These are phyloP conservation scores for Podospora comata DNA, from an alignment of 495 filamentous ascomycete species.

Conservation along the genomic window DNA sequence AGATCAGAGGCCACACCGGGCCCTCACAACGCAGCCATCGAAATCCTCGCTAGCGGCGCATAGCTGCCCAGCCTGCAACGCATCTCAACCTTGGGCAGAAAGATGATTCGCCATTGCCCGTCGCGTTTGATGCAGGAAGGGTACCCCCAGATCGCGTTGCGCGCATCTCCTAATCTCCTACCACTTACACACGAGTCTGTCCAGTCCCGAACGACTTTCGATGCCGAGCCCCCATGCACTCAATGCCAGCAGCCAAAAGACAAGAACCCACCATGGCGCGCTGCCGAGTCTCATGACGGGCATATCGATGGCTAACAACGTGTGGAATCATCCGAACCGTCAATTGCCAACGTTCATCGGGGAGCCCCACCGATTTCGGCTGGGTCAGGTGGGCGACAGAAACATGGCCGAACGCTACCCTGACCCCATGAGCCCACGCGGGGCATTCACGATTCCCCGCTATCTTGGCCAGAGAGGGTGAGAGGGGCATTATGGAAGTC, in stretches of 20 bases:
- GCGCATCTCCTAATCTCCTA: neutral
- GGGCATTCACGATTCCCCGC: neutral
- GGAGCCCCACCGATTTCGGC: no score
- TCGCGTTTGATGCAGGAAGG: conserved; percentile 20
- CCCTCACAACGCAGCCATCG: no score
- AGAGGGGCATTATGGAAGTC: neutral
- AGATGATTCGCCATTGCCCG: conserved; percentile 18
- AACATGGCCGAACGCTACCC: neutral
- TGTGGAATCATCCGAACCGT: no score
- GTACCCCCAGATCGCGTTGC: conserved; percentile 19
- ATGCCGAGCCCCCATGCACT: no score
- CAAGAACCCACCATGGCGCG: neutral
- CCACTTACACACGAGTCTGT: no score
- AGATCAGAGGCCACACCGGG: neutral
- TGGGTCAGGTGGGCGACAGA: neutral
- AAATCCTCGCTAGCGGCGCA: conserved; percentile 26
- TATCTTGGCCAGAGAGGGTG: neutral
- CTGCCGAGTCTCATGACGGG: neutral
- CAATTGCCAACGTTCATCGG: no score
- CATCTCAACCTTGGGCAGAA: conserved; percentile 22
- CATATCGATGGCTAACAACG: neutral
- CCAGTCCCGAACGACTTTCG: no score
- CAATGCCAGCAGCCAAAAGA: no score
- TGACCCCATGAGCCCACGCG: neutral
- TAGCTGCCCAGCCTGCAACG: conserved; percentile 35